These are phyloP conservation scores for Pseudocercospora ulei DNA, from an alignment of 2,329 filamentous ascomycete genomes.

Conservation along the genomic window DNA sequence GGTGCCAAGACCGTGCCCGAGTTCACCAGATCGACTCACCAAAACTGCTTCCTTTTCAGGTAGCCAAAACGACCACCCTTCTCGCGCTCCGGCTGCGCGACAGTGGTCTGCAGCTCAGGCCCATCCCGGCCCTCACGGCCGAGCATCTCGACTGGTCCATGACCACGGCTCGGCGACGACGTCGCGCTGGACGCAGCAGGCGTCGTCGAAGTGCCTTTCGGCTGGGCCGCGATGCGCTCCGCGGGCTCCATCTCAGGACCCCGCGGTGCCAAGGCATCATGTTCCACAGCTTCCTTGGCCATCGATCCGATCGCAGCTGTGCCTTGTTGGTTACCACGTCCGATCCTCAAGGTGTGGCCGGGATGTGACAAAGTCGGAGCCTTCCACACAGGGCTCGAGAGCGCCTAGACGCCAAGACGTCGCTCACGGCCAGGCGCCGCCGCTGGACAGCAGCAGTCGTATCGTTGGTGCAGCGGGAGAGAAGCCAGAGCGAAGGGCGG, in stretches of 20 bases:
- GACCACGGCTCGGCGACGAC: slow-evolving; percentile 21
- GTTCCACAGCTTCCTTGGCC: slow-evolving; percentile 13
- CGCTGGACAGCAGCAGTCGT: neutral
- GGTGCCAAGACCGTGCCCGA: no score
- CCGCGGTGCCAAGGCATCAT: slow-evolving; percentile 10
- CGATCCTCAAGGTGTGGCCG: neutral
- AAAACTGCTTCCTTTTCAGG: slow-evolving; percentile 77
- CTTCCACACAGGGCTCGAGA: slow-evolving; percentile 40
- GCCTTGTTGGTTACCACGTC: no score
- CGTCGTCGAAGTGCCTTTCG: slow-evolving; percentile 27
- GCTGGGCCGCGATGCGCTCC: slow-evolving; percentile 30
- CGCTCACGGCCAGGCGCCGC: slow-evolving; percentile 36
- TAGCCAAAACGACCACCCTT: slow-evolving; percentile 53
- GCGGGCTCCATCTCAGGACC: slow-evolving; percentile 11
- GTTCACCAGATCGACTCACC: no score
- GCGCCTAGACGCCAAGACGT: slow-evolving; percentile 51
- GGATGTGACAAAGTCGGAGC: slow-evolving; percentile 35
- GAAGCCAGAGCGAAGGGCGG: no score
- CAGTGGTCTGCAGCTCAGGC: slow-evolving; percentile 33
- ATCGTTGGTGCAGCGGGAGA: slow-evolving; percentile 26
- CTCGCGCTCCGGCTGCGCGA: slow-evolving; percentile 37
- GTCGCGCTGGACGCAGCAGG: slow-evolving; percentile 20
- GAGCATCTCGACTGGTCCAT: slow-evolving; percentile 36
- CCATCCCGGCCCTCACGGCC: slow-evolving; percentile 24
- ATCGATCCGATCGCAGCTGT: no score